A percentile compares a stretch with the other conserved stretches of the same genome.
phyloP scores from a whole-genome alignment of 2,329 filamentous ascomycete genomes.

The Verticillium isaacii region DNA sequence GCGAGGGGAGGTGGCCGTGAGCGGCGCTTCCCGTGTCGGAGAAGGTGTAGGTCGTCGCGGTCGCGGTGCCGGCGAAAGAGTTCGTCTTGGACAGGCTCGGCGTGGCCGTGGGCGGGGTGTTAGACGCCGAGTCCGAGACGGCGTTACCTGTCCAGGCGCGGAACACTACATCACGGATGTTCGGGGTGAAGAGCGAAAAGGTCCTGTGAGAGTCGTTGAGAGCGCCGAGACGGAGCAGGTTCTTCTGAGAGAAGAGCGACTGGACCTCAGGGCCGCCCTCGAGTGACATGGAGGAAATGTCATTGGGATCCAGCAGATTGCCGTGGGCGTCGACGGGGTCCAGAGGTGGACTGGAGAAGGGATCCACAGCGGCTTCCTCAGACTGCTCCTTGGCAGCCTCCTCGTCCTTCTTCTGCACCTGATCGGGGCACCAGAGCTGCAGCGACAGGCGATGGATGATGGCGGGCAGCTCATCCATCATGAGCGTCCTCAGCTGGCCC shows the following conservation, averaged over 20 bases:
- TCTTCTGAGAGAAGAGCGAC: slow-evolving; percentile 93
- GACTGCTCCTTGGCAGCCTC: slow-evolving; percentile 42
- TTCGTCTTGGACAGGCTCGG: slow-evolving; percentile 58
- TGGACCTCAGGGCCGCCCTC: slow-evolving; percentile 78
- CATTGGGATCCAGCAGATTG: slow-evolving; percentile 68
- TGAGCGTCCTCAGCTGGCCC: slow-evolving; percentile 81
- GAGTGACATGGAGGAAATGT: slow-evolving; percentile 72
- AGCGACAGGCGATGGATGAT: slow-evolving; percentile 93
- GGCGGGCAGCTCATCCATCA: slow-evolving; percentile 96
- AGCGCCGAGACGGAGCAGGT: slow-evolving; percentile 75
- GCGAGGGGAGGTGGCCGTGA: slow-evolving; percentile 59
- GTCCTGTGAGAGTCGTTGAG: slow-evolving; percentile 87
- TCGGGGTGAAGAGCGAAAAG: slow-evolving; percentile 83
- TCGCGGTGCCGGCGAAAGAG: slow-evolving; percentile 54
- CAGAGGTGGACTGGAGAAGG: slow-evolving; percentile 73
- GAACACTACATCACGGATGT: slow-evolving; percentile 86
- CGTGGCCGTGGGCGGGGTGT: slow-evolving; percentile 40
- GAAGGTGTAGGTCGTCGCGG: slow-evolving; percentile 67
- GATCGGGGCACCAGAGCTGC: slow-evolving; percentile 84
- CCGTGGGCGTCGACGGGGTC: slow-evolving; percentile 80
- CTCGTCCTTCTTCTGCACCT: slow-evolving; percentile 62
- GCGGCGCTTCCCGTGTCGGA: slow-evolving; percentile 64
- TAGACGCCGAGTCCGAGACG: slow-evolving; percentile 51
- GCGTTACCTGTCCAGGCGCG: slow-evolving; percentile 82
- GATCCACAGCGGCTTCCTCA: slow-evolving; percentile 65